Evolutionary conservation across 2,329 filamentous ascomycete species (phyloP), one percentile per base, ranked within the genome.

Genomic region (Aspergillus arachidicola): DNA sequence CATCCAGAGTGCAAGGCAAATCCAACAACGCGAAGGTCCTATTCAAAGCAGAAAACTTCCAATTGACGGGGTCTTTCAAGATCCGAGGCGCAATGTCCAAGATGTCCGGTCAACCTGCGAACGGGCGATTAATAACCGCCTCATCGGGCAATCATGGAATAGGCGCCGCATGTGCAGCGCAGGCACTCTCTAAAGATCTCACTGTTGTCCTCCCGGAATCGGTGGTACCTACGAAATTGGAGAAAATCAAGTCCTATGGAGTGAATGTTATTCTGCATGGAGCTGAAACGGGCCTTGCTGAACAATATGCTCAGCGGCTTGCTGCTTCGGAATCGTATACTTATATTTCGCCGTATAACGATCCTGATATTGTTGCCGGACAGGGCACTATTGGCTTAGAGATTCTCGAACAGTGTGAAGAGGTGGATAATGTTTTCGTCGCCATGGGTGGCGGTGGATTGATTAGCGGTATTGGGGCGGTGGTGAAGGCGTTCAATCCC

Each of bases 1-100:
- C 43, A 26, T 16, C 57, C 45, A 6, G 57, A 23, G 30, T 4
- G n/a, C 30, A 59, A 32, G 48, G 48, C 14, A 51, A 51, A n/a
- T 16, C 14, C 48, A 19, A 30, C 4, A 16, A 16, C 7, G n/a
- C 43, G 10, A 51, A 28, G 1, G 45, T 51, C 3, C 57, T 59
- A 19, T 51, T 59, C 57, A 59, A 59, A 41, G 57, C 45, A 3
- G 57, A 59, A 16, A 59, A 59, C 4, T 59, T 59, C 57, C 57
- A 59, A 38, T 14, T 51, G 6, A 59, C 57, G 7, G 57, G 57
- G 10, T 59, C 57, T 1, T 59, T 59, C 45, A 59, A 59, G 28
- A 46, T 59, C 12, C 57, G 57, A 9, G 57, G 57, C 34, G 57
- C 57, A 11, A 48, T 59, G 57, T 59, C 57, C 34, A 59, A 59